Conservation (phyloP, 805 yeast genomes). For the Yarrowia bubula region DNA sequence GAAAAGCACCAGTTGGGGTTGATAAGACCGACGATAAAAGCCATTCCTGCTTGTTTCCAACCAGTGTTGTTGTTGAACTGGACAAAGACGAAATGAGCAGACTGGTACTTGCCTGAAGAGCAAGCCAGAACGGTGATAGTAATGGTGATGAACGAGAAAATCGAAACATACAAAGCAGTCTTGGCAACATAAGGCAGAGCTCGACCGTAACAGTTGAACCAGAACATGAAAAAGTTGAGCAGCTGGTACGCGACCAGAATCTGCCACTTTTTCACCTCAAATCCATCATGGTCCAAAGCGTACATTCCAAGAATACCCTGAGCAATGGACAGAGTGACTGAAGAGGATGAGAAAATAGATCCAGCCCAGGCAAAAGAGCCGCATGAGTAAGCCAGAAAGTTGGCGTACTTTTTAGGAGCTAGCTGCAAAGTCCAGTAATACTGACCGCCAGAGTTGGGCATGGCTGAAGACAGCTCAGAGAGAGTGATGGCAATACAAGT, state of each 20-base stretch:
- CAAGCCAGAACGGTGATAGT: constrained; percentile 54
- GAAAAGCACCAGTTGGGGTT: constrained; percentile 70
- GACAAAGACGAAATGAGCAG: constrained; percentile 53
- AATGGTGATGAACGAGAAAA: constrained; percentile 53
- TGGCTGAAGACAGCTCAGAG: constrained; percentile 65
- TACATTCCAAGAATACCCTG: constrained; percentile 52
- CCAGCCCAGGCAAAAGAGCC: constrained; percentile 67
- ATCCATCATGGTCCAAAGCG: constrained; percentile 41
- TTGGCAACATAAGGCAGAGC: constrained; percentile 52
- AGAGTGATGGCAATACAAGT: constrained; percentile 57
- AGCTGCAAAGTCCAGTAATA: constrained; percentile 61
- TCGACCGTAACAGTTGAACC: constrained; percentile 32
- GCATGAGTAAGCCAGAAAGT: constrained; percentile 54
- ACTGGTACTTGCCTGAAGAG: constrained; percentile 52
- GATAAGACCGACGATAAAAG: constrained; percentile 66
- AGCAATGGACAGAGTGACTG: constrained; percentile 56
- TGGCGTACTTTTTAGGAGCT: constrained; percentile 40
- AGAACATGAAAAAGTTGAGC: constrained; percentile 31
- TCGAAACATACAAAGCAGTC: constrained; percentile 51
- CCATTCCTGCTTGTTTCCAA: constrained; percentile 57
- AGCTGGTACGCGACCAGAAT: constrained; percentile 36
- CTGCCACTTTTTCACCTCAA: constrained; percentile 37
- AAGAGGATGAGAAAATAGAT: constrained; percentile 59
- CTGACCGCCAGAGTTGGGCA: constrained; percentile 67
- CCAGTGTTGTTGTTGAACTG: constrained; percentile 58